Conservation (phyloP, 371 early-diverging fungal species). For the Mucor piriformis region DNA sequence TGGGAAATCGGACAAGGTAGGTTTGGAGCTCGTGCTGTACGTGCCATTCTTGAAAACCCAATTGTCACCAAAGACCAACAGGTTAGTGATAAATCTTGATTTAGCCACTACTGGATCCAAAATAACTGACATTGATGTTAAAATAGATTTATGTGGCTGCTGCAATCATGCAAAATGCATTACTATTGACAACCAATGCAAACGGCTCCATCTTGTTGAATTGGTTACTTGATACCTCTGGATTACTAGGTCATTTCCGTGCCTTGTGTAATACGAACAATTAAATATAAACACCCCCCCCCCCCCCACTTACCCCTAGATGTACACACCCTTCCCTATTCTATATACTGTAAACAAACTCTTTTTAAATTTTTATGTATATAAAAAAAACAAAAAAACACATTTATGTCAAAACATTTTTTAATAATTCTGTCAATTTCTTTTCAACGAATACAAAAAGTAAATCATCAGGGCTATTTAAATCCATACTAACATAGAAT, state of each 20-base stretch:
- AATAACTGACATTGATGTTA: too few relatives aligned
- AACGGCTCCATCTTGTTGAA: slow-evolving; percentile 89
- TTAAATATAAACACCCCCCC: not conserved
- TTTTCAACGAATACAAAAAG: slow-evolving; percentile 51
- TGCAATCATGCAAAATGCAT: slow-evolving; percentile 81
- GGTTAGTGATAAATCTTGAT: not conserved
- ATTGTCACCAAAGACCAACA: slow-evolving; percentile 50
- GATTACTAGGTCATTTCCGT: slow-evolving; percentile 77
- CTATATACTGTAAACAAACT: too few relatives aligned
- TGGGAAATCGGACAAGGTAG: slow-evolving; percentile 78
- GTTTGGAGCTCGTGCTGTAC: slow-evolving; percentile 85
- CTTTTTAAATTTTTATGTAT: too few relatives aligned
- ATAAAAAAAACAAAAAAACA: too few relatives aligned
- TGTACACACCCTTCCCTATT: too few relatives aligned
- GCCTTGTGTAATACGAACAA: slow-evolving; percentile 34
- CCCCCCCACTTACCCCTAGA: not conserved
- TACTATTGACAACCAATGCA: slow-evolving; percentile 76
- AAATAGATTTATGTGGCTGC: slow-evolving; percentile 72
- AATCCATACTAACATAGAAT: slow-evolving; percentile 44
- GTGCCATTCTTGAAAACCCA: slow-evolving; percentile 80
- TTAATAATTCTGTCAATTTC: slow-evolving; percentile 43
- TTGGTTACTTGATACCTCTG: slow-evolving; percentile 89
- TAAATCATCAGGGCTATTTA: slow-evolving; percentile 42
- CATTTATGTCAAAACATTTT: slow-evolving; percentile 18
- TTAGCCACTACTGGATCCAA: too few relatives aligned